phyloP scores from a whole-genome alignment of 1,139 yeast species.

The Pneumocystis canis region DNA sequence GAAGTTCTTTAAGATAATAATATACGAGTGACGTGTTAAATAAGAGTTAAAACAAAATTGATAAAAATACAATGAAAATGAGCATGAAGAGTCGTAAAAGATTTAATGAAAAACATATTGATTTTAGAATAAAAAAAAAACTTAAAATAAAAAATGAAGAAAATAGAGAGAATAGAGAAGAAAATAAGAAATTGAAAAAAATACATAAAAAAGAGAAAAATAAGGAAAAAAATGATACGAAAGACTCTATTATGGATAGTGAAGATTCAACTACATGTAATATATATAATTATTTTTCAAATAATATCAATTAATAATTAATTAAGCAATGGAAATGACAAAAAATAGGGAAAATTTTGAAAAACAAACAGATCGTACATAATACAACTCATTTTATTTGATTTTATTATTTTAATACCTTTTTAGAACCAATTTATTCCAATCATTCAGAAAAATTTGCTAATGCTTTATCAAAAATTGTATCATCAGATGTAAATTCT shows the following conservation, averaged over 20 bases:
- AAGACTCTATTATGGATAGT: not conserved
- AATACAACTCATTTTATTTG: not conserved
- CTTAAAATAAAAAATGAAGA: not conserved
- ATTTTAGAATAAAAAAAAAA: not conserved
- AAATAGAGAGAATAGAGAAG: not conserved
- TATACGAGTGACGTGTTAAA: not conserved
- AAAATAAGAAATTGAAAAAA: not conserved
- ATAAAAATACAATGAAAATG: not conserved
- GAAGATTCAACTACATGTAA: not conserved
- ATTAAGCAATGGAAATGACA: constrained; percentile 7
- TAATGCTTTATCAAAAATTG: constrained; percentile 66
- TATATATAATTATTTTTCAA: not conserved
- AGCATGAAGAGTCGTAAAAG: not conserved
- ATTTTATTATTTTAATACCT: not conserved
- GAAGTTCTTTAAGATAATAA: too few relatives aligned
- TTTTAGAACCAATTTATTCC: constrained; percentile 25
- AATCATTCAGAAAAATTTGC: constrained; percentile 64
- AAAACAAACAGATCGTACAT: constrained; percentile 17
- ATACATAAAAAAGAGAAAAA: not conserved
- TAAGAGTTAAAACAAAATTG: not conserved
- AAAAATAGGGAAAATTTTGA: constrained; percentile 15
- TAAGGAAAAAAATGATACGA: not conserved
- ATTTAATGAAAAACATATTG: not conserved
- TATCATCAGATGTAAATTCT: constrained; percentile 75
- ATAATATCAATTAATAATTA: not conserved